Conservation (phyloP, 441 rosid genomes). For the Omphalea diandra region DNA sequence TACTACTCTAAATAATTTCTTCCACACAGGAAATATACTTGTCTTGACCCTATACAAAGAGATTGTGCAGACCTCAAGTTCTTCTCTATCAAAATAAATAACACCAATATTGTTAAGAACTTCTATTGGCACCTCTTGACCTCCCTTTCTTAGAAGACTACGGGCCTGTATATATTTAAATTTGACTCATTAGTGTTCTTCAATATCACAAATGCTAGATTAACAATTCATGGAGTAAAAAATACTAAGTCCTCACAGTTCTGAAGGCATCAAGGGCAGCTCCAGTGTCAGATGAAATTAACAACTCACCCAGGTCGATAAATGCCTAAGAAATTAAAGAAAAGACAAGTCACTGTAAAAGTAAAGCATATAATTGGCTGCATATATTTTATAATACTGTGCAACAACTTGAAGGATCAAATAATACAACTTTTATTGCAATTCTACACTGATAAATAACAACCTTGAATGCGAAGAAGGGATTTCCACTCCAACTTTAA, state of each 20-base stretch:
- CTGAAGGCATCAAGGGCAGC: slow-evolving; percentile 95
- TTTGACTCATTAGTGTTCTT: slow-evolving; percentile 9
- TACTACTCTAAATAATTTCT: slow-evolving; percentile 9
- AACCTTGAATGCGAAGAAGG: slow-evolving; percentile 1
- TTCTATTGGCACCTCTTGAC: slow-evolving; percentile 87
- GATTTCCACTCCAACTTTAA: not conserved
- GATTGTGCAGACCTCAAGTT: slow-evolving; percentile 71
- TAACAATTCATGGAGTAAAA: slow-evolving; percentile 16
- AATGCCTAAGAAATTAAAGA: slow-evolving; percentile 55
- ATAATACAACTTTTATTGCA: not conserved
- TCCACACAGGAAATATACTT: not conserved
- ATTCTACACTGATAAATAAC: not conserved
- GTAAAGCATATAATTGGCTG: slow-evolving; percentile 7
- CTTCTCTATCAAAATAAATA: slow-evolving; percentile 94
- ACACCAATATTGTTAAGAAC: slow-evolving; percentile 94
- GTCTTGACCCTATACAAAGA: slow-evolving; percentile 13
- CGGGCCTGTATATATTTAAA: slow-evolving; percentile 61
- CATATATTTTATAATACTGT: not conserved
- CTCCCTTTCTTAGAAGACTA: slow-evolving; percentile 73
- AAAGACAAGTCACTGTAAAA: not conserved
- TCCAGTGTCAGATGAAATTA: slow-evolving; percentile 77
- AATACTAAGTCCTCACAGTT: slow-evolving; percentile 52
- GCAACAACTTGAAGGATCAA: slow-evolving; percentile 14
- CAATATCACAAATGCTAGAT: slow-evolving; percentile 16
- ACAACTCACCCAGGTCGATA: slow-evolving; percentile 88